Base-by-base conservation (phyloP, 352 stramenopile genomes). In the Phytophthora ramorum region DNA sequence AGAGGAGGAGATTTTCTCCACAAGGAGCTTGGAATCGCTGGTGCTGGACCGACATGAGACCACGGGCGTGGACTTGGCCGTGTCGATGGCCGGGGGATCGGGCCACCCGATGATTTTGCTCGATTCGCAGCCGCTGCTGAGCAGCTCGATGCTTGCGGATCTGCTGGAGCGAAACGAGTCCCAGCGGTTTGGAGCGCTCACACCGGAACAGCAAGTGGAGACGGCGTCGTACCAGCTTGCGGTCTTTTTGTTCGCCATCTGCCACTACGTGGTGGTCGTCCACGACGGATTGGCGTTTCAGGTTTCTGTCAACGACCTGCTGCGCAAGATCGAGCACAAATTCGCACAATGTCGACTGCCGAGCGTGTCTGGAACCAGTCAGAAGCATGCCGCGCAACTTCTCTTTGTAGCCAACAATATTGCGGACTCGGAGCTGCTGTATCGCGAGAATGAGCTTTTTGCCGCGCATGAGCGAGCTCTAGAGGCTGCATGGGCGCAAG, bases 211-310 rank as follows among this genome's bases (percentile, higher is more conserved):
- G 44, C 83, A 92, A 37, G 56, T 86, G 30, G 84, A 95, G 46
- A 62, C 76, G 7, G 66, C 73, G 45, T 90, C 87, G 13, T 69
- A 81, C 41, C 84, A 93, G 61, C 69, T 91, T 17, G 81, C 85
- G 7, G 73, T 86, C 8, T 86, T 92, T 49, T 52, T 95, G 43
- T 73, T 83, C 24, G 85, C 87, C 0, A 79, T 93, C 16, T 95
- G 87, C 58, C 87, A 95, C 68, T 91, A 93, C 40, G 78, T 95
- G 13, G 52, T 95, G 34, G 61, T 93, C 19, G 81, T 86, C 10
- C 81, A 91, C 53, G 79, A 87, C 22, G 61, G 55, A 0, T 52
- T 87, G 38, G 77, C 78, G 4, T 73, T 65, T 30, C 66, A 78
- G 10, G 43, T 69, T 8, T 62, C 75, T 8, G 56, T 90, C 16